These are phyloP conservation scores for Corynespora cassiicola DNA, from an alignment of 2,329 filamentous ascomycete species.

Conservation along the genomic window DNA sequence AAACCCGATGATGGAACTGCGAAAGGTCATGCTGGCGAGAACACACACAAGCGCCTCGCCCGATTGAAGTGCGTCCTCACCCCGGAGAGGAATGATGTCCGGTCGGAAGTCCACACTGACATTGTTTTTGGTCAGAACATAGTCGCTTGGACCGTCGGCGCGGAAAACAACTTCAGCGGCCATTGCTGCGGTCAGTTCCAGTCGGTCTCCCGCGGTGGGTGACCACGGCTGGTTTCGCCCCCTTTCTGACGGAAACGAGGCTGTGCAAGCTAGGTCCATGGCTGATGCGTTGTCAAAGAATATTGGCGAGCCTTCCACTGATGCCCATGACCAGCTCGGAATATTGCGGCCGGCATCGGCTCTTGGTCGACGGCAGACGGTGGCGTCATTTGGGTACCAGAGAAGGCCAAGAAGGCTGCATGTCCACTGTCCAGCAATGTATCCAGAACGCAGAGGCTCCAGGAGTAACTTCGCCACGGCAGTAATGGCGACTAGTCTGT, in stretches of 20 bases:
- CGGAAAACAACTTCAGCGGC: constrained; percentile 36
- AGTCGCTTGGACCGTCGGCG: constrained; percentile 19
- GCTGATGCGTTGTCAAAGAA: constrained; percentile 44
- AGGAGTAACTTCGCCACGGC: constrained; percentile 37
- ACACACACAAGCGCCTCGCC: constrained; percentile 41
- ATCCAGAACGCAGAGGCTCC: constrained; percentile 33
- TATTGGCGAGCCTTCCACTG: constrained; percentile 41
- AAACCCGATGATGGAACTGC: constrained; percentile 41
- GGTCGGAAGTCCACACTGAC: constrained; percentile 41
- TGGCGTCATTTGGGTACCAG: constrained; percentile 42
- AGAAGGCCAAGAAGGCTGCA: constrained; percentile 41
- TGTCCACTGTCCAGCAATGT: constrained; percentile 46
- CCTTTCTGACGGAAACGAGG: constrained; percentile 29
- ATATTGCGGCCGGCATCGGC: constrained; percentile 22
- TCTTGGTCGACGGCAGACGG: constrained; percentile 30
- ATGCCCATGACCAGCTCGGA: constrained; percentile 47
- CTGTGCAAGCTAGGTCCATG: constrained; percentile 43
- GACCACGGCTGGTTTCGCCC: constrained; percentile 30
- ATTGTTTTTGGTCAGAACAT: constrained; percentile 32
- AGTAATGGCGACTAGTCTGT: constrained; percentile 38
- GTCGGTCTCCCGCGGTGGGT: constrained; percentile 33
- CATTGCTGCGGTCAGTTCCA: constrained; percentile 43
- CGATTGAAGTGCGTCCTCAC: constrained; percentile 30
- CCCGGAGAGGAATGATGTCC: constrained; percentile 33
- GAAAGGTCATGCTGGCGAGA: constrained; percentile 45